phyloP scores from a whole-genome alignment of 148 eudicot genomes.

The Nepenthes gracilis region DNA sequence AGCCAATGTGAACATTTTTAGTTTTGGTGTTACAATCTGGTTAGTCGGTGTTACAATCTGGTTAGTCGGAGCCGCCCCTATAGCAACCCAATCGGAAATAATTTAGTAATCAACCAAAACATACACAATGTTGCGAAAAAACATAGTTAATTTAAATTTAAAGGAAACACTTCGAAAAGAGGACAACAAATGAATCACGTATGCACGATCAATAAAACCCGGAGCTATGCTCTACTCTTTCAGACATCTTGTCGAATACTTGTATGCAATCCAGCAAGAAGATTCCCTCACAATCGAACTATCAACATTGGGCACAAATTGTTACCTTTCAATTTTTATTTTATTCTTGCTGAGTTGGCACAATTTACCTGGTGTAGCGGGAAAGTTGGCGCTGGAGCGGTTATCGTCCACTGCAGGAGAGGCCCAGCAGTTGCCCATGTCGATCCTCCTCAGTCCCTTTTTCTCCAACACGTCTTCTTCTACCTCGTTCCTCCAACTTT shows the following conservation, averaged over 20 bases:
- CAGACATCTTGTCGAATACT: slow-evolving; percentile 4
- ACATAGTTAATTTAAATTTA: no score
- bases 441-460: slow-evolving; percentile 1
- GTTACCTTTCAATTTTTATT: no score
- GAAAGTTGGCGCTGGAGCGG: slow-evolving; percentile 5
- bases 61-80: background rate
- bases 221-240: background rate
- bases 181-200: background rate
- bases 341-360: no score
- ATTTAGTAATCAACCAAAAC: background rate
- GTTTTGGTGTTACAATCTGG: slow-evolving; percentile 30
- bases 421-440: slow-evolving; percentile 56
- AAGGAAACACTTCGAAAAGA: background rate
- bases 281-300: background rate
- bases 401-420: slow-evolving; percentile 24
- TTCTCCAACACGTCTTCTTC: background rate
- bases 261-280: background rate
- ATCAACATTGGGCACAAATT: background rate
- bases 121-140: no score
- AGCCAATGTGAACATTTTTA: slow-evolving; percentile 29
- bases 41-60: background rate
- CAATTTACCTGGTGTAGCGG: slow-evolving; percentile 17
- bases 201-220: no score
- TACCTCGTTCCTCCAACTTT: no score
- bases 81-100: background rate